Conservation (phyloP, 306 rosid species). For the Cucurbita maxima region DNA sequence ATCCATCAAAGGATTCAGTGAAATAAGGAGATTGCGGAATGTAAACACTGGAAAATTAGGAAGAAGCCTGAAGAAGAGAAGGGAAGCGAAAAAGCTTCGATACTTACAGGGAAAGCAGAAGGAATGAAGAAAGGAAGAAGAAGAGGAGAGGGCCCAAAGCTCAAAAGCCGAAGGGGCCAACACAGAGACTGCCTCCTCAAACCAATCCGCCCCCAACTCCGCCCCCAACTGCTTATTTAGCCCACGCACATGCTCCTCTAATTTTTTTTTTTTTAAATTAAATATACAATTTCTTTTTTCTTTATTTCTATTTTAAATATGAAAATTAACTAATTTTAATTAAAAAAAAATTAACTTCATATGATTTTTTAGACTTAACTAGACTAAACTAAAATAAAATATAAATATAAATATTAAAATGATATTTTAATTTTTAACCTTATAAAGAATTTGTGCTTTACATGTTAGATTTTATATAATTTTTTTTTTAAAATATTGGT, state of each 20-base stretch:
- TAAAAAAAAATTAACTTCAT: no score
- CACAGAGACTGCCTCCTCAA: conserved; percentile 5
- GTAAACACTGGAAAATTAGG: neutral
- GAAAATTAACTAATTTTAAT: no score
- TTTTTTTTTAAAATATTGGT: no score
- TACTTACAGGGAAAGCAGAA: neutral
- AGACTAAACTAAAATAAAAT: neutral
- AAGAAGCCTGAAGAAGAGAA: neutral
- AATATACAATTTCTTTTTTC: no score
- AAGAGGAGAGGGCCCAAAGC: neutral
- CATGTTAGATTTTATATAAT: no score
- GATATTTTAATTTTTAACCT: no score
- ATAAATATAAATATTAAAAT: neutral
- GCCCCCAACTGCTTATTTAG: neutral
- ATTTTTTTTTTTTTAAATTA: no score
- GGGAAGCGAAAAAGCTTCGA: neutral
- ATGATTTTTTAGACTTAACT: no score
- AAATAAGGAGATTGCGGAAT: neutral
- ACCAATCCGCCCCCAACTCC: neutral
- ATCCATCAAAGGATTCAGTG: neutral
- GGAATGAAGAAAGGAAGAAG: neutral
- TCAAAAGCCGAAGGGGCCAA: neutral
- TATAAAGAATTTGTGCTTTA: no score
- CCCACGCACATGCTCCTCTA: neutral
- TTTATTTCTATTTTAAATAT: no score